Evolutionary conservation across 176 grass and related monocot species (phyloP), one percentile per base, ranked within the genome.

Genomic region (Bolboschoenus planiculmis): DNA sequence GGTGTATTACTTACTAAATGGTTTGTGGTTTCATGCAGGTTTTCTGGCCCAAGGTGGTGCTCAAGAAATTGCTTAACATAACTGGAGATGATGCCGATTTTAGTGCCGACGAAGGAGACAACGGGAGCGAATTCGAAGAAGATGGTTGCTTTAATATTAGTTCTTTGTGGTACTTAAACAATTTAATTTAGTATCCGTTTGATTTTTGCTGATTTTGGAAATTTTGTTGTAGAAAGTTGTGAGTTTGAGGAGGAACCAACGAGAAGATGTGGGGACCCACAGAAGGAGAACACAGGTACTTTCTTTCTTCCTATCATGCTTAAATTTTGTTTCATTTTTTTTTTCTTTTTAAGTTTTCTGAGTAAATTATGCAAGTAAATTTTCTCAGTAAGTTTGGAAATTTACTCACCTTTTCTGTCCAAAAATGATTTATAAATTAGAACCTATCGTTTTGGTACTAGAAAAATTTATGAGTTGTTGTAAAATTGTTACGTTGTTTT

Each of bases 31-130:
- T 23, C 0, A 26, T 46, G 76, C 27, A 97, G 92, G 85, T 83
- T 40, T 95, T 91, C 76, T 91, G 95, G 92, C 95, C 95, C 0
- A 91, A 91, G 85, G 30, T 88, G 0, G 90, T 98, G 68, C 90
- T 98, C 4, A 98, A 88, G 95, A 98, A 98, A 76, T 98, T 89
- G 95, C 92, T 98, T 36, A 93, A 98, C 87, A 84, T 93, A 63
- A 29, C 80, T 75, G 86, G 83, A 70, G 91, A 87, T 62, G 87
- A 92, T 59, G 67, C 78, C 1, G 91, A 88, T 26, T 98, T 93
- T 82, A 88, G 54, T 71, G 90, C 95, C 33, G 92, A 95, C 73
- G 90, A 92, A 40, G 85, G 91, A 13, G 84, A 91, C 33, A 86
- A 44, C 5, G 90, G 86, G 10, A 80, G 42, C 60, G 87, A 86